Evolutionary conservation across 1,284 basidiomycete species (phyloP), one percentile per base, ranked within the genome.

Genomic region (Papiliotrema fonsecae): DNA sequence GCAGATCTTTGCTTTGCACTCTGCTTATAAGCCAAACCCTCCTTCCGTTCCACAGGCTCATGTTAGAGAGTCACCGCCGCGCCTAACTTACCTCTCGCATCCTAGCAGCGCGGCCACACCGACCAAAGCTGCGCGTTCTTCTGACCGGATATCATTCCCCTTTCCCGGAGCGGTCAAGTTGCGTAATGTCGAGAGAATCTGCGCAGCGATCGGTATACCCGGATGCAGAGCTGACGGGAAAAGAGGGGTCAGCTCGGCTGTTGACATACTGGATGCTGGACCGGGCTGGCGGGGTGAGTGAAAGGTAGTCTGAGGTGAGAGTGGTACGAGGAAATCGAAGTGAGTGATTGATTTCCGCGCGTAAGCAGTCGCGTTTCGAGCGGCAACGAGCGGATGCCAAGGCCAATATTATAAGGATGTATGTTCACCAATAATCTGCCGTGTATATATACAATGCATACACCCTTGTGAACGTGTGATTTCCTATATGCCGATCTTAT

Each of bases 71-170:
- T n/a, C n/a, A n/a, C n/a, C n/a, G n/a, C n/a, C n/a, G n/a, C n/a
- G n/a, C 3, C 16, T 35, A 6, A 60, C 69, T 50, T 49, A 72
- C 72, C 57, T 59, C 55, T 74, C 72, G 41, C 69, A 72, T 1
- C 60, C 72, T 16, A 74, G 44, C 31, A 74, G 46, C 0, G 69
- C 72, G n/a, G 61, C 53, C 6, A 72, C 64, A 25, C 68, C 70
- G 4, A 67, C 64, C 36, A 74, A 54, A 19, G 72, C 72, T 0
- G 67, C 54, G 25, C 64, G 47, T 47, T 71, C 67, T 49, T 69
- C 65, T 13, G 63, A 39, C 31, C 52, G 50, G 21, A 71, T 52
- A 45, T 65, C 61, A 46, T 67, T 68, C 5, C 67, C 67, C 43
- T 60, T 64, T 6, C 70, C 67, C 0, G 65, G 64, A 7, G 56